A percentile compares a stretch with the other conserved stretches of the same genome.
Conservation (phyloP, 2,329 filamentous ascomycete genomes). For the Rutstroemia sp. region DNA sequence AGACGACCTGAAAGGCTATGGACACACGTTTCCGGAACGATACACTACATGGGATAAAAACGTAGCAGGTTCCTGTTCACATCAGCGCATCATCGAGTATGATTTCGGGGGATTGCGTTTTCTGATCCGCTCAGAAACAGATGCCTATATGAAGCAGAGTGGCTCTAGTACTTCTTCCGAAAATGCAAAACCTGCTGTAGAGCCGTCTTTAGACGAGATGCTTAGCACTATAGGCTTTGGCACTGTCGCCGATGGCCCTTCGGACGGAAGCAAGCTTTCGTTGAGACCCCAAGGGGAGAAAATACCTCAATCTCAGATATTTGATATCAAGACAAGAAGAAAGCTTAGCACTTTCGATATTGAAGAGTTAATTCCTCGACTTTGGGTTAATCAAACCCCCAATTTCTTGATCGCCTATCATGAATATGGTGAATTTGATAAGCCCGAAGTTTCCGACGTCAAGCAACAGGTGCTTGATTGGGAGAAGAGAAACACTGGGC, state of each 20-base stretch:
- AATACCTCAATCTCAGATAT: constrained; percentile 25
- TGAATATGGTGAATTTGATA: constrained; percentile 34
- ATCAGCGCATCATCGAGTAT: constrained; percentile 57
- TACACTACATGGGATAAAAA: constrained; percentile 56
- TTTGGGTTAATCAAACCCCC: constrained; percentile 45
- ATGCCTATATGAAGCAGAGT: constrained; percentile 42
- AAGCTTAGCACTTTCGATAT: constrained; percentile 12
- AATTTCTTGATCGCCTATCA: constrained; percentile 47
- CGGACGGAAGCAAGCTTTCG: constrained; percentile 28
- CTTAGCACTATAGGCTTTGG: constrained; percentile 3
- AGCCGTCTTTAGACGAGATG: constrained; percentile 15
- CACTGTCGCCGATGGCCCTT: constrained; percentile 18
- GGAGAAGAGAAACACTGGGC: constrained; percentile 12
- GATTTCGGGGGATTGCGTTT: constrained; percentile 44
- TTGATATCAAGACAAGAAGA: constrained; percentile 39
- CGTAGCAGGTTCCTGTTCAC: constrained; percentile 47
- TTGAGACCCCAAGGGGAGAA: constrained; percentile 29
- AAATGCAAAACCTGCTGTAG: background rate
- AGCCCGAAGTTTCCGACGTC: constrained; percentile 15
- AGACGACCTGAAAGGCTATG: constrained; percentile 48
- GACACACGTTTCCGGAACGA: constrained; percentile 58
- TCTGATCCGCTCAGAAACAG: constrained; percentile 49
- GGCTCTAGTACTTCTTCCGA: background rate
- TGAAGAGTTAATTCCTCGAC: constrained; percentile 34
- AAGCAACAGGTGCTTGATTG: constrained; percentile 12